phyloP scores from a whole-genome alignment of 768 basidiomycete genomes.

The Leccinum disarticulatum region DNA sequence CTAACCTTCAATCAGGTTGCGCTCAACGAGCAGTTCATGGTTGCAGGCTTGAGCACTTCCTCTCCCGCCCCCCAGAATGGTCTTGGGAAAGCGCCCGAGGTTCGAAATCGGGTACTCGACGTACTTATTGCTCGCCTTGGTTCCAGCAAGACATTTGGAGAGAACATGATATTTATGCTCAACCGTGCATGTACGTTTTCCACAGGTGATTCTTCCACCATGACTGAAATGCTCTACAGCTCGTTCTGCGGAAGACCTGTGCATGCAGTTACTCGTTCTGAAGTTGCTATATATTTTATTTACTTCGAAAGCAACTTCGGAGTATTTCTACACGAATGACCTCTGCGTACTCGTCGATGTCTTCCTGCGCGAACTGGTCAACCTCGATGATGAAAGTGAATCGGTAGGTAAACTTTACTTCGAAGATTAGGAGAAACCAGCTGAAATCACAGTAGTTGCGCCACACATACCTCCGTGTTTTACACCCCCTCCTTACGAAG shows the following conservation, averaged over 20 bases:
- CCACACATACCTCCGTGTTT: conserved; percentile 94
- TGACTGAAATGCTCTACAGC: conserved; percentile 45
- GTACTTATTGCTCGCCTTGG: conserved; percentile 83
- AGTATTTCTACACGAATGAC: conserved; percentile 99
- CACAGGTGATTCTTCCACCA: neutral
- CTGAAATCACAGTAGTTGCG: conserved; percentile 56
- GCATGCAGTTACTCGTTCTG: conserved; percentile 91
- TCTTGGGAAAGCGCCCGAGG: conserved; percentile 37
- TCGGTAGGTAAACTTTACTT: conserved; percentile 55
- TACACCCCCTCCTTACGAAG: conserved; percentile 92
- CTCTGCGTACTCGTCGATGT: conserved; percentile 95
- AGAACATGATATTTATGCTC: conserved; percentile 99
- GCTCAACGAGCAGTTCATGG: conserved; percentile 99
- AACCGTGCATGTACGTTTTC: conserved; percentile 81
- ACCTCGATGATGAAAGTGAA: conserved; percentile 92
- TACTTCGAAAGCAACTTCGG: conserved; percentile 87
- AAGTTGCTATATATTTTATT: conserved; percentile 95
- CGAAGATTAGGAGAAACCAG: neutral
- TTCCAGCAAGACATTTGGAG: conserved; percentile 92
- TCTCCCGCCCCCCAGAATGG: conserved; percentile 21
- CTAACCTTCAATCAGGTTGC: conserved; percentile 60
- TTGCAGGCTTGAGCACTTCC: conserved; percentile 55
- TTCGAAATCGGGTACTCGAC: conserved; percentile 75
- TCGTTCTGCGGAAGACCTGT: conserved; percentile 84
- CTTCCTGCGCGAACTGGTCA: conserved; percentile 89